These are phyloP conservation scores for Lactifluus hygrophoroides DNA, from an alignment of 768 basidiomycete species.

Conservation along the genomic window DNA sequence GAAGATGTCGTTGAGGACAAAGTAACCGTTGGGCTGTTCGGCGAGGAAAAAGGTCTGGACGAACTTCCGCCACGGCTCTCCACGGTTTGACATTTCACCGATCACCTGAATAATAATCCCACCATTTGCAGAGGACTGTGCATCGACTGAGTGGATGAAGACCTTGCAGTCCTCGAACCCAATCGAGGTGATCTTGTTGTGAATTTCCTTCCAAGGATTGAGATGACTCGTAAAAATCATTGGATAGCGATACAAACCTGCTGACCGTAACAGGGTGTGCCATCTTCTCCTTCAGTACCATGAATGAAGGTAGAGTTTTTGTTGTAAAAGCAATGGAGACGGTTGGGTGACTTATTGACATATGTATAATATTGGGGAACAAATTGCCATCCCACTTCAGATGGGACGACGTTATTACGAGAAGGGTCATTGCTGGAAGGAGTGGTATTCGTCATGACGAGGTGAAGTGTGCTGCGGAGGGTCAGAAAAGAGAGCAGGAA, in stretches of 20 bases:
- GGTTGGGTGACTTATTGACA: constrained; percentile 95
- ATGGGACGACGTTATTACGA: constrained; percentile 69
- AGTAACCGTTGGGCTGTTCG: constrained; percentile 98
- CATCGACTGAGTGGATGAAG: constrained; percentile 97
- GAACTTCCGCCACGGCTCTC: constrained; percentile 93
- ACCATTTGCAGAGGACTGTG: constrained; percentile 87
- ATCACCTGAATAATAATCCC: constrained; percentile 99
- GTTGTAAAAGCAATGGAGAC: constrained; percentile 98
- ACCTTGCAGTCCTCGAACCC: constrained; percentile 97
- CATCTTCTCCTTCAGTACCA: constrained; percentile 94
- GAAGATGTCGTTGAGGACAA: constrained; percentile 99
- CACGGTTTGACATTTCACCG: constrained; percentile 95
- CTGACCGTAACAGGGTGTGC: constrained; percentile 83
- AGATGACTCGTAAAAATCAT: constrained; percentile 5
- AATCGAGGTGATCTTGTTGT: constrained; percentile 90
- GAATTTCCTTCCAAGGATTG: constrained; percentile 66
- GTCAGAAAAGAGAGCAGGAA: neutral
- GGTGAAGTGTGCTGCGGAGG: constrained; percentile 13
- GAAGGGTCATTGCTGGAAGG: constrained; percentile 31
- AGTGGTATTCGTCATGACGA: constrained; percentile 32
- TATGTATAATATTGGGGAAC: constrained; percentile 99
- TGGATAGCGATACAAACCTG: constrained; percentile 48
- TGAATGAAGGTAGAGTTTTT: constrained; percentile 97
- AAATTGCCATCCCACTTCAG: constrained; percentile 99
- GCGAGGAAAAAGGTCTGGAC: constrained; percentile 99